Base-by-base conservation (phyloP, 225 moss, liverwort and hornwort genomes). In the Sphagnum tenellum region DNA sequence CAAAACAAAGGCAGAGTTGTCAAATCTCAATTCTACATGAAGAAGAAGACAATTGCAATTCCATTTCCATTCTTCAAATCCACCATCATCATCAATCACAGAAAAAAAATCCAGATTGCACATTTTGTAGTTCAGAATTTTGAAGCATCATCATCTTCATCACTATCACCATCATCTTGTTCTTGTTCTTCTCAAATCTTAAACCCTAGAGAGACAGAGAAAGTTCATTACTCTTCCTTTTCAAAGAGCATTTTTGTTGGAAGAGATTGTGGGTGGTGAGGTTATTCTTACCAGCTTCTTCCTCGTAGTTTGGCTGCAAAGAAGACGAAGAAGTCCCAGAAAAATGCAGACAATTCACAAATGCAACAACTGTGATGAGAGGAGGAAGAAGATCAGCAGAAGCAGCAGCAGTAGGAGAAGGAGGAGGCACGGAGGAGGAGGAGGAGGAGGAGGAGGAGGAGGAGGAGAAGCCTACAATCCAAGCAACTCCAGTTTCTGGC, bases 201-300 rank as follows among this genome's bases (percentile, higher is more conserved):
- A 12, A 44, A 50, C 48, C 29, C 12, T n/a, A 58, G 8, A 58
- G 29, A 7, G 12, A 58, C 8, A 58, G 29, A 48, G 7, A 61
- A 46, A 9, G 29, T 3, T 8, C 46, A 3, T 47, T 48, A 5
- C 29, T 29, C 29, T 29, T 29, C 29, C 29, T 29, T 29, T 29
- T 29, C 29, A 29, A 29, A 29, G 61, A 45, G 44, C 47, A 56
- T 46, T 8, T 8, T 9, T 14, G 47, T 47, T 8, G 8, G 48
- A 4, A 52, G 2, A 8, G 5, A 3, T 12, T 8, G 53, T 12
- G 48, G 49, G 63, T 3, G 10, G 13, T 4, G 48, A 47, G 45
- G 5, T 29, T 14, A 44, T 2, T 8, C 70, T 68, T 60, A 83
- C 83, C 79, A 66, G 79, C 77, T 77, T 80, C 83, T 4, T 70